Evolutionary conservation across 2,329 filamentous ascomycete genomes (phyloP), one percentile per base, ranked within the genome.

Genomic region (Beauveria scarabaeidicola): DNA sequence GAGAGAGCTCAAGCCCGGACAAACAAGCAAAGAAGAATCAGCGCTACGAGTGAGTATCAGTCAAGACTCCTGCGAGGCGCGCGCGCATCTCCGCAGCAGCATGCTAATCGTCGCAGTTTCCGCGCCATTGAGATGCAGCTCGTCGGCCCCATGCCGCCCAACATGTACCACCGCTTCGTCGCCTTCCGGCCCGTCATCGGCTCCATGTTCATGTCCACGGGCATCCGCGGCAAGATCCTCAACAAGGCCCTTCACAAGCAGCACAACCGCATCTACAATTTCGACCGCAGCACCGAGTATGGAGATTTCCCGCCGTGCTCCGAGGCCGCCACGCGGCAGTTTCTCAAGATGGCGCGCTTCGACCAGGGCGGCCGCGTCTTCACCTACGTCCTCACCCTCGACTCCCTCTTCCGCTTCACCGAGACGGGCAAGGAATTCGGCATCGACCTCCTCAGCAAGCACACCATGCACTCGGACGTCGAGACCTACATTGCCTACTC

Each of bases 351-450:
- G 67, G 88, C 86, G 0, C 91, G 96, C 67, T 93, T 88, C 69
- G 91, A 93, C 67, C 83, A 94, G 66, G 92, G 91, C 19, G 88
- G 89, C 1, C 85, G 91, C 13, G 84, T 95, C 60, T 97, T 94
- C 69, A 97, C 93, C 23, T 97, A 97, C 66, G 87, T 97, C 27
- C 77, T 97, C 23, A 96, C 91, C 0, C 80, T 97, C 7, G 93
- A 97, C 68, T 89, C 88, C 5, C 80, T 93, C 57, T 83, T 95
- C 69, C 87, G 91, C 50, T 97, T 97, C 74, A 97, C 93, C 1
- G 93, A 97, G 73, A 97, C 93, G 0, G 93, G 93, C 32, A 94
- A 94, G 67, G 92, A 97, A 68, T 97, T 97, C 61, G 91, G 92
- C 56, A 91, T 97, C 67, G 93, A 97, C 74, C 78, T 97, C 72